Evolutionary conservation across 257 asterid genomes (phyloP).

Genomic region (Scutellaria galericulata): DNA sequence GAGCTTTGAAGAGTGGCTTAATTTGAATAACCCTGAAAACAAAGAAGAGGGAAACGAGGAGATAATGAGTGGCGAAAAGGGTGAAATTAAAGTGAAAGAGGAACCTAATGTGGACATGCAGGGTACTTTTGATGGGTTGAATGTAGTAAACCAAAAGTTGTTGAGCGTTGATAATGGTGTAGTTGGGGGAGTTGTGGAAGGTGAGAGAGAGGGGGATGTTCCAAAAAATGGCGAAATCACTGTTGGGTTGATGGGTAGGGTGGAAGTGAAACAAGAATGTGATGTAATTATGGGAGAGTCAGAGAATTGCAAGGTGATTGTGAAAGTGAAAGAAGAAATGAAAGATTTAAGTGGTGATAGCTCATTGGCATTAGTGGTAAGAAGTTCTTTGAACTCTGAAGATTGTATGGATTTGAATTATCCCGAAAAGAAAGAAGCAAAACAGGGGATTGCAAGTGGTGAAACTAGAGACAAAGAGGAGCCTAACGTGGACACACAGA

Average conservation of each 20-base stretch:
- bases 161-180: conserved; percentile 13
- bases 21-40: conserved; percentile 22
- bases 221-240: not conserved
- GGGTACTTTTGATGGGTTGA: not conserved
- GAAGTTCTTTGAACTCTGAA: not conserved
- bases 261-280: conserved; percentile 45
- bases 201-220: not conserved
- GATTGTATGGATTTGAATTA: not conserved
- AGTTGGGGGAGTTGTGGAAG: not conserved
- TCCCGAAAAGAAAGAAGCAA: conserved; percentile 7
- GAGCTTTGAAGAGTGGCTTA: conserved; percentile 41
- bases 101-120: conserved; percentile 34
- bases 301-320: no score
- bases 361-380: not conserved
- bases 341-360: not conserved
- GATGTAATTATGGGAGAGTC: not conserved
- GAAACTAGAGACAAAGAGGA: conserved; percentile 42
- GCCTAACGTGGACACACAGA: conserved; percentile 20
- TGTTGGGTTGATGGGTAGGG: conserved; percentile 12
- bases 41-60: conserved; percentile 14
- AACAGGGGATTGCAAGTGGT: not conserved
- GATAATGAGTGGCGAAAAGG: not conserved
- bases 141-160: conserved; percentile 27
- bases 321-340: not conserved
- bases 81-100: conserved; percentile 40